Conservation (phyloP, 331 rosid species). For the Stylosanthes scabra region DNA sequence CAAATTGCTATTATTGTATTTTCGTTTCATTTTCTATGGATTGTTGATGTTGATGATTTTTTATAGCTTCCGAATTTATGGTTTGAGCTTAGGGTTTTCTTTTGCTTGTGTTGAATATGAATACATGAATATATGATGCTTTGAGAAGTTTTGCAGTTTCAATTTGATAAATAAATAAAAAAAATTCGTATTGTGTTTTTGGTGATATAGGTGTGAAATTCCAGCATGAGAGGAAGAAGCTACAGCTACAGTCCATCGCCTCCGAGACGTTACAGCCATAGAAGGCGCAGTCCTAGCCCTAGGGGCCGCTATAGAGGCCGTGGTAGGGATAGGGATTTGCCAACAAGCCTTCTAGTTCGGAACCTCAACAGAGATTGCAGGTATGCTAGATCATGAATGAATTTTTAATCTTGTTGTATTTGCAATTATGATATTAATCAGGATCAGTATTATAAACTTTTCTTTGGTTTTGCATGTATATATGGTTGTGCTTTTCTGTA, state of each 20-base stretch:
- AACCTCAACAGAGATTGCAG: conserved; percentile 80
- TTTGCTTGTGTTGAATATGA: background rate
- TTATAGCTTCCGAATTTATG: background rate
- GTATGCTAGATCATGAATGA: conserved; percentile 33
- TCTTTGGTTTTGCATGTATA: background rate
- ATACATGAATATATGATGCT: background rate
- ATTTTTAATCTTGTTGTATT: background rate
- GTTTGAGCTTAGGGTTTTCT: background rate
- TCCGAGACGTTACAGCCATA: conserved; percentile 60
- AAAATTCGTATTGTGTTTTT: too few species aligned
- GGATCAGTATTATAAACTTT: background rate
- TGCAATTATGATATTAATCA: background rate
- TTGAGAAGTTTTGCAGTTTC: background rate
- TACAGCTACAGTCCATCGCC: conserved; percentile 83
- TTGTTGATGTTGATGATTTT: background rate
- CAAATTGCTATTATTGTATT: background rate
- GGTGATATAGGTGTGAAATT: conserved; percentile 36
- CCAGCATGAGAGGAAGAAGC: conserved; percentile 82
- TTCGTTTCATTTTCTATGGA: background rate
- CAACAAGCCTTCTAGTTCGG: conserved; percentile 85
- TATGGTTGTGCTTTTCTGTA: background rate
- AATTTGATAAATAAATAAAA: too few species aligned
- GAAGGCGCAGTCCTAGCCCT: conserved; percentile 72
- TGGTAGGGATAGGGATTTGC: conserved; percentile 71
- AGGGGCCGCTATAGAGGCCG: conserved; percentile 58